phyloP scores from a whole-genome alignment of 306 rosid genomes.

The Pyrus betulifolia region DNA sequence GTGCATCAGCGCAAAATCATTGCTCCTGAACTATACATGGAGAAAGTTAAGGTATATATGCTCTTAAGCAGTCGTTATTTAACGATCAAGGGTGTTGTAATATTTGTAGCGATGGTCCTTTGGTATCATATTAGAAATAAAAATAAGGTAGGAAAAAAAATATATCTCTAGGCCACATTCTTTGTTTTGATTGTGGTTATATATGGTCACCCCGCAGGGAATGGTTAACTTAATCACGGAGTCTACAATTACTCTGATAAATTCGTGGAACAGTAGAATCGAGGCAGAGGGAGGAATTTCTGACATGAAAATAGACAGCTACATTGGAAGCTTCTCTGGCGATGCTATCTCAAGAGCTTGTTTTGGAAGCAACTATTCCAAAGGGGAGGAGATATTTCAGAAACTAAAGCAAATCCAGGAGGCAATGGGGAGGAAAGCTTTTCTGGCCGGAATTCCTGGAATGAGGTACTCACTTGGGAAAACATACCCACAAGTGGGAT shows the following conservation, averaged over 20 bases:
- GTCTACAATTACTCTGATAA: neutral
- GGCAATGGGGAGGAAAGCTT: slow-evolving; percentile 9
- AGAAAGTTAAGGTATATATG: slow-evolving; percentile 38
- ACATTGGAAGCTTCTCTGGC: slow-evolving; percentile 4
- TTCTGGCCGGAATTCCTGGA: neutral
- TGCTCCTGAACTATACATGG: slow-evolving; percentile 47
- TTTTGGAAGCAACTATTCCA: slow-evolving; percentile 10
- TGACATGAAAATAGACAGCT: neutral
- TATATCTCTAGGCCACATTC: no score
- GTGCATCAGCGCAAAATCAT: slow-evolving; percentile 35
- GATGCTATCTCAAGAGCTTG: slow-evolving; percentile 23
- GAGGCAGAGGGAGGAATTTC: slow-evolving; percentile 1
- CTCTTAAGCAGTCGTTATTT: no score
- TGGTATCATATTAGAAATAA: no score
- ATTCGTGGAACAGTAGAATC: neutral
- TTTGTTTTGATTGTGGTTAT: no score
- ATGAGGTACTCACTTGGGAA: no score
- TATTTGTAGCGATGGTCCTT: no score
- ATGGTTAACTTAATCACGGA: slow-evolving; percentile 2
- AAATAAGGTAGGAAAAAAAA: no score
- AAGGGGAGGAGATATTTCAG: slow-evolving; percentile 11
- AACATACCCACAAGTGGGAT: no score
- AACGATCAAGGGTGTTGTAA: no score
- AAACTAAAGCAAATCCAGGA: slow-evolving; percentile 7
- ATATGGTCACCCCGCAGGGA: neutral